Base-by-base conservation (phyloP, 208 protist species). In the Spongospora subterranea region DNA sequence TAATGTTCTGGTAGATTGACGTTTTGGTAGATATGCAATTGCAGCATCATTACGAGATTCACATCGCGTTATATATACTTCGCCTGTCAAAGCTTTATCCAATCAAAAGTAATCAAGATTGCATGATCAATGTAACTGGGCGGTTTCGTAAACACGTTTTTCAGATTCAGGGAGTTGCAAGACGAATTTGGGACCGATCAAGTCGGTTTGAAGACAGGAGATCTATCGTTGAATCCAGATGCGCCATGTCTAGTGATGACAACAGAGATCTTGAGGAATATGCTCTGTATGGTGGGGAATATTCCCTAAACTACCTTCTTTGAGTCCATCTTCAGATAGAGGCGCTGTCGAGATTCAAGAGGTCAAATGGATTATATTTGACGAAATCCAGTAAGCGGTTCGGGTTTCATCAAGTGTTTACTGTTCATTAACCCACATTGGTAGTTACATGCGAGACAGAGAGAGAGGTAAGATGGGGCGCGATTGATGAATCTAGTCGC, bases 21-120 rank as follows among this genome's bases (percentile, higher is more conserved):
- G 50, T 38, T 91, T 32, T 45, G n/a, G 0, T 35, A 89, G 60
- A 89, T 99, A 99, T 94, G 98, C 98, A 50, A 99, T 99, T 93
- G 98, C 98, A 0, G 98, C 98, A 94, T 95, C 97, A 45, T 94
- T 99, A 71, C 95, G 97, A 0, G 97, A 98, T 66, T 97, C 98
- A 90, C 98, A 98, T 94, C 97, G 98, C 17, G 98, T 99, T n/a
- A 98, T 99, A 76, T 99, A 99, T 95, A 99, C 99, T 46, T 99
- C 98, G 1, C 99, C 99, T 46, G 99, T 99, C 93, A 99, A 99
- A 91, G 99, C 99, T 0, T 95, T 99, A 0, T 98, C 96, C 40
- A 99, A 99, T 94, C 99, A 99, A 93, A 99, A 95, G 65, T 94
- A 89, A 88, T 11, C 45, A 45, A 13, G 89, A 32, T 29, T 17